Evolutionary conservation across 106 monocot genomes (phyloP), one percentile per base, ranked within the genome.

Genomic region (Acorus gramineus): DNA sequence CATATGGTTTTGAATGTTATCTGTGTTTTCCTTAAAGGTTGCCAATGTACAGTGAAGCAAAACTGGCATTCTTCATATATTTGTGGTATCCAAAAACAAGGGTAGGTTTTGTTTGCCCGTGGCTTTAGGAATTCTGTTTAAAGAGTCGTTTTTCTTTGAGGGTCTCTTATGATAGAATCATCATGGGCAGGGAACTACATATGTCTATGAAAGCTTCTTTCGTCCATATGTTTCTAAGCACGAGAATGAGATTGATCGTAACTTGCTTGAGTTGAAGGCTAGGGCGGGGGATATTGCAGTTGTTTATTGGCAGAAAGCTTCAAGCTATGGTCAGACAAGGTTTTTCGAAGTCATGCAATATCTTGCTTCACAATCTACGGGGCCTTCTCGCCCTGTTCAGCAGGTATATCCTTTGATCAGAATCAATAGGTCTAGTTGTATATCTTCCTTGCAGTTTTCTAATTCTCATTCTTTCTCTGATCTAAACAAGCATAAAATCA

Each of bases 1-100:
- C 7, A 14, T 52, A 52, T 14, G 48, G 14, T 52, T 53, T 43
- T 65, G 7, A 50, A 12, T 52, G 7, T 71, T 6, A 13, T 14
- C 5, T 13, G n/a, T 64, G 13, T 49, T 5, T 51, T n/a, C 53
- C 43, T 58, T 76, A 52, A 64, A 95, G 95, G 95, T 53, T 95
- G 66, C 95, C 95, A 12, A 79, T 95, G 83, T 95, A 95, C 59
- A 73, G 60, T 52, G 95, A 90, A 78, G 95, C 90, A 54, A 96
- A 96, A 79, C 56, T 96, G 64, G 85, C 78, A 49, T 85, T 96
- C 52, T 85, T 84, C 63, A 62, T 96, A 46, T 96, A 96, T 73
- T 72, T 96, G 8, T 96, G 90, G 95, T 81, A 79, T 71, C 95
- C 95, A 5, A 96, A 79, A 63, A 96, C 90, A 59, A 90, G 68